These are phyloP conservation scores for Xylaria multiplex DNA, from an alignment of 2,329 filamentous ascomycete genomes.

Conservation along the genomic window DNA sequence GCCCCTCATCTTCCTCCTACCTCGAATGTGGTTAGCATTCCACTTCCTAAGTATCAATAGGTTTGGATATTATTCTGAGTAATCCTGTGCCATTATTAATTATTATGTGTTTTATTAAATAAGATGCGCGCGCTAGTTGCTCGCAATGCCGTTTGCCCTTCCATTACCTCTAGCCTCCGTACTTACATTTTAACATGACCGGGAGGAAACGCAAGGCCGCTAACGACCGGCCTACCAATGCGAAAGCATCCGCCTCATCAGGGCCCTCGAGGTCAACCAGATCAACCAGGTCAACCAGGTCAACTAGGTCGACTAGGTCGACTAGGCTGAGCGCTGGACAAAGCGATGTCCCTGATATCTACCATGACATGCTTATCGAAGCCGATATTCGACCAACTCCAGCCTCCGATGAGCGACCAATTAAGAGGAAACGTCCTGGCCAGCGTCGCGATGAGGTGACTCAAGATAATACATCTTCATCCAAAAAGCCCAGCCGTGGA, in stretches of 20 bases:
- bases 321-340: constrained; percentile 43
- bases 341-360: constrained; percentile 53
- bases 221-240: constrained; percentile 28
- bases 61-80: background rate
- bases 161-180: background rate
- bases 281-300: constrained; percentile 45
- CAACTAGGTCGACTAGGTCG: constrained; percentile 44
- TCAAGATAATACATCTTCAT: constrained; percentile 25
- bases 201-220: constrained; percentile 46
- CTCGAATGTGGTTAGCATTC: background rate
- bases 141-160: constrained; percentile 3
- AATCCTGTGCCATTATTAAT: constrained; percentile 8
- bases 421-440: constrained; percentile 55
- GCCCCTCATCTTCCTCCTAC: constrained; percentile 18
- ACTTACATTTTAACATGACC: constrained; percentile 39
- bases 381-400: constrained; percentile 53
- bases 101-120: background rate
- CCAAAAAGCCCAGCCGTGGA: constrained; percentile 4
- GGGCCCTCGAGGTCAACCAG: constrained; percentile 44
- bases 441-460: constrained; percentile 45
- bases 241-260: constrained; percentile 37
- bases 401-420: constrained; percentile 52
- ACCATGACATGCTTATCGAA: constrained; percentile 61
- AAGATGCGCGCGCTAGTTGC: background rate
- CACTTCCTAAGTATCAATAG: background rate